These are phyloP conservation scores for Teunomyces barrocoloradensis DNA, from an alignment of 805 yeast species.

Conservation along the genomic window DNA sequence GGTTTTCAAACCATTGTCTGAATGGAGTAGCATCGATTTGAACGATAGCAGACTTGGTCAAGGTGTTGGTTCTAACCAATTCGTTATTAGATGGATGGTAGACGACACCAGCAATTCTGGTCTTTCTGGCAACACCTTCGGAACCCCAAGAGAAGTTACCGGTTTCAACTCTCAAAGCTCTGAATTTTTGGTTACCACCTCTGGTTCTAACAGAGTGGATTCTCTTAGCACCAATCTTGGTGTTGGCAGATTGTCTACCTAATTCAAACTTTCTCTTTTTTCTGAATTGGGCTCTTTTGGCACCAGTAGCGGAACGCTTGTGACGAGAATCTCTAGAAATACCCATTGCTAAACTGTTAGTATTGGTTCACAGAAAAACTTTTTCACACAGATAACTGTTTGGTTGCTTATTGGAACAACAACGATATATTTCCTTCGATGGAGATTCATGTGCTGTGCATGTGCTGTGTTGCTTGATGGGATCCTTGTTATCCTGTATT, in stretches of 20 bases:
- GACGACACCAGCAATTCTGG: slow-evolving; percentile 96
- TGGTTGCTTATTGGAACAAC: too few relatives aligned
- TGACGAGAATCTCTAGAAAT: slow-evolving; percentile 99
- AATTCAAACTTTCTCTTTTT: slow-evolving; percentile 99
- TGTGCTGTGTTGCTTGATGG: background rate
- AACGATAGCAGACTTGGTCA: slow-evolving; percentile 98
- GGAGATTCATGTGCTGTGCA: too few relatives aligned
- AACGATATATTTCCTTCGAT: too few relatives aligned
- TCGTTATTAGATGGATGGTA: slow-evolving; percentile 99
- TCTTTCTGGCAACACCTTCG: slow-evolving; percentile 97
- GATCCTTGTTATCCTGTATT: background rate
- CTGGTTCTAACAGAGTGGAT: slow-evolving; percentile 99
- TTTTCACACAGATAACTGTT: background rate
- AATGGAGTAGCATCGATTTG: slow-evolving; percentile 99
- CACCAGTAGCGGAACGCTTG: slow-evolving; percentile 99
- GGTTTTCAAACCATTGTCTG: slow-evolving; percentile 98
- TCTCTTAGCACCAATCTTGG: slow-evolving; percentile 98
- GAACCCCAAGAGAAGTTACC: slow-evolving; percentile 99
- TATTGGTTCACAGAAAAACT: slow-evolving; percentile 6
- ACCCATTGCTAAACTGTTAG: slow-evolving; percentile 70
- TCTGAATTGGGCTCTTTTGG: slow-evolving; percentile 99
- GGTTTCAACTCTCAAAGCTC: slow-evolving; percentile 98
- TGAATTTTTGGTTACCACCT: slow-evolving; percentile 99
- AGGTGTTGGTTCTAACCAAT: slow-evolving; percentile 99
- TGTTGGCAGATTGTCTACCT: slow-evolving; percentile 99